phyloP scores from a whole-genome alignment of 768 basidiomycete species.

The Tylopilus felleus region DNA sequence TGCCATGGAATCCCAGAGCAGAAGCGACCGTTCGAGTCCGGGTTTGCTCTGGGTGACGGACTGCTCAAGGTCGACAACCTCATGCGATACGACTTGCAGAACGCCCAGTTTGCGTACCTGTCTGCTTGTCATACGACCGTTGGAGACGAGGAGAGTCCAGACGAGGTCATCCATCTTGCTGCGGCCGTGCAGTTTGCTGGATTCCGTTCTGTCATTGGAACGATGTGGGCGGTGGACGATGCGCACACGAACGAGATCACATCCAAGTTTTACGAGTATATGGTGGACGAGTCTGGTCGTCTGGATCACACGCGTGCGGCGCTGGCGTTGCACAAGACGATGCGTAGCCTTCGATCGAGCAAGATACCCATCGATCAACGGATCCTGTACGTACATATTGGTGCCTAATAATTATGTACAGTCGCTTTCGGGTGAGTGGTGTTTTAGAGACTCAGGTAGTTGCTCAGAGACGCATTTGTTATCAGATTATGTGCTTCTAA shows the following conservation, averaged over 20 bases:
- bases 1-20: background rate
- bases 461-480: too few species aligned
- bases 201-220: constrained; percentile 8
- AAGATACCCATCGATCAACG: background rate
- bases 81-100: background rate
- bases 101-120: background rate
- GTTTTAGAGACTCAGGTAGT: too few species aligned
- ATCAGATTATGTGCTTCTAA: too few species aligned
- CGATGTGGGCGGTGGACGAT: constrained; percentile 3
- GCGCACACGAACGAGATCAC: background rate
- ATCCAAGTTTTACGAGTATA: constrained; percentile 4
- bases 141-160: background rate
- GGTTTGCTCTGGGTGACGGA: background rate
- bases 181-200: constrained; percentile 2
- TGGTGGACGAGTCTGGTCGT: constrained; percentile 2
- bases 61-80: background rate
- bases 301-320: constrained; percentile 1
- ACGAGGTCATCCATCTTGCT: constrained; percentile 1
- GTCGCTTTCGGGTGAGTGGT: background rate
- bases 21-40: background rate
- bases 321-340: constrained; percentile 3
- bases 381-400: constrained; percentile 5
- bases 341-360: background rate
- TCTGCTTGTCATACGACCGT: background rate
- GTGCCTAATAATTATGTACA: background rate